Percentiles rank a stretch among this genome's conserved stretches.
These are phyloP conservation scores for Bassia scoparia DNA, from an alignment of 148 eudicot species.

Conservation along the genomic window DNA sequence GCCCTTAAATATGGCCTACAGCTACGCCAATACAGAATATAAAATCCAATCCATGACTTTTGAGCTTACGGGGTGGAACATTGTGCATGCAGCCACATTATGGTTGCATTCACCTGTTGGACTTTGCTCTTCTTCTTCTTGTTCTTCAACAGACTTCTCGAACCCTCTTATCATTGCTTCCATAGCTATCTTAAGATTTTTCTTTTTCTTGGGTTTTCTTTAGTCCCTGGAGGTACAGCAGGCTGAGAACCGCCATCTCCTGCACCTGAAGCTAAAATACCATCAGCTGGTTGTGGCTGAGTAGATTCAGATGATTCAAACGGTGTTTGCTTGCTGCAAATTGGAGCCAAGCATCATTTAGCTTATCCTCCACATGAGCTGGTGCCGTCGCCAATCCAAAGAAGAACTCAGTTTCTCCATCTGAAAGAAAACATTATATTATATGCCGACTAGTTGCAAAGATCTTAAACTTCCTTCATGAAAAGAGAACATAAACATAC, in stretches of 20 bases:
- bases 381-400: slow-evolving; percentile 99
- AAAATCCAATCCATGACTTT: neutral
- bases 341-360: slow-evolving; percentile 94
- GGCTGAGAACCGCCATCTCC: slow-evolving; percentile 80
- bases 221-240: slow-evolving; percentile 39
- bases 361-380: slow-evolving; percentile 94
- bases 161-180: slow-evolving; percentile 92
- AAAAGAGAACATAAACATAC: neutral
- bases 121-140: slow-evolving; percentile 47
- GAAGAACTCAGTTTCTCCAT: slow-evolving; percentile 69
- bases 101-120: slow-evolving; percentile 48
- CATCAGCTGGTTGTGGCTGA: slow-evolving; percentile 50
- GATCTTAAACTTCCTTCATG: neutral
- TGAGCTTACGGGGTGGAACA: slow-evolving; percentile 89
- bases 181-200: slow-evolving; percentile 69
- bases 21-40: neutral
- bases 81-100: slow-evolving; percentile 97
- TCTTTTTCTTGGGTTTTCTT: slow-evolving; percentile 51
- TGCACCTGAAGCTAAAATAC: slow-evolving; percentile 55
- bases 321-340: slow-evolving; percentile 70
- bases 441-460: slow-evolving; percentile 8
- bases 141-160: slow-evolving; percentile 50
- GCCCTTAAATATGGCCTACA: neutral
- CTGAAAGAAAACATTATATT: slow-evolving; percentile 28
- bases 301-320: slow-evolving; percentile 41